These are phyloP conservation scores for Blechomonas ayalai DNA, from an alignment of 208 protist genomes.

Conservation along the genomic window DNA sequence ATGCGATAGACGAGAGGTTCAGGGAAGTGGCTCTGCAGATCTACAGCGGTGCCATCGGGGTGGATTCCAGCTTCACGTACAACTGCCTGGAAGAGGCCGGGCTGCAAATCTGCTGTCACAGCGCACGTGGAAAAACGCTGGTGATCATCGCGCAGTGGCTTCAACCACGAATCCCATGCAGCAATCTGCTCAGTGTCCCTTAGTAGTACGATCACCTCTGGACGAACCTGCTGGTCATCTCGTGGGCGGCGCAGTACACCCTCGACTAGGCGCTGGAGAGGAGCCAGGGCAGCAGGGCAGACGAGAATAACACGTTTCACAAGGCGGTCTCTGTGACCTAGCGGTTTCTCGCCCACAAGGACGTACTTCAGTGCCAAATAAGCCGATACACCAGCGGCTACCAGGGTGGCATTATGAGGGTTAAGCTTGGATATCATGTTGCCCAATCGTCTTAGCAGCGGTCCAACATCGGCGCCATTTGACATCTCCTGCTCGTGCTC, in stretches of 20 bases:
- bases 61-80: slow-evolving; percentile 19
- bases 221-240: slow-evolving; percentile 21
- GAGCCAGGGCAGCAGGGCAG: slow-evolving; percentile 22
- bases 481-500: slow-evolving; percentile 41
- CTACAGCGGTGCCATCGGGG: slow-evolving; percentile 43
- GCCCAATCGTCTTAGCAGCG: slow-evolving; percentile 43
- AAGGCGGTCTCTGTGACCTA: slow-evolving; percentile 64
- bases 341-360: slow-evolving; percentile 58
- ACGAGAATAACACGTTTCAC: slow-evolving; percentile 51
- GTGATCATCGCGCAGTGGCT: not conserved
- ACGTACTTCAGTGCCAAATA: slow-evolving; percentile 61
- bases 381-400: slow-evolving; percentile 58
- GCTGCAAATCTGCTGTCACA: slow-evolving; percentile 26
- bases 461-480: slow-evolving; percentile 32
- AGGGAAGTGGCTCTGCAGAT: slow-evolving; percentile 28
- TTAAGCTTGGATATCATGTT: slow-evolving; percentile 67
- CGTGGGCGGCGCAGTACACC: not conserved
- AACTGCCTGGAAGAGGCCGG: slow-evolving; percentile 45
- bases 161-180: slow-evolving; percentile 9
- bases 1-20: slow-evolving; percentile 61
- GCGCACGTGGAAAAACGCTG: slow-evolving; percentile 6
- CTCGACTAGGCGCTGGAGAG: slow-evolving; percentile 16
- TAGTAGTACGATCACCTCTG: slow-evolving; percentile 42
- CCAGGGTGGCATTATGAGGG: slow-evolving; percentile 58
- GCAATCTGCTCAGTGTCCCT: slow-evolving; percentile 4